Evolutionary conservation across 2,329 filamentous ascomycete genomes (phyloP), one percentile per base, ranked within the genome.

Genomic region (Aspergillus luchuensis): DNA sequence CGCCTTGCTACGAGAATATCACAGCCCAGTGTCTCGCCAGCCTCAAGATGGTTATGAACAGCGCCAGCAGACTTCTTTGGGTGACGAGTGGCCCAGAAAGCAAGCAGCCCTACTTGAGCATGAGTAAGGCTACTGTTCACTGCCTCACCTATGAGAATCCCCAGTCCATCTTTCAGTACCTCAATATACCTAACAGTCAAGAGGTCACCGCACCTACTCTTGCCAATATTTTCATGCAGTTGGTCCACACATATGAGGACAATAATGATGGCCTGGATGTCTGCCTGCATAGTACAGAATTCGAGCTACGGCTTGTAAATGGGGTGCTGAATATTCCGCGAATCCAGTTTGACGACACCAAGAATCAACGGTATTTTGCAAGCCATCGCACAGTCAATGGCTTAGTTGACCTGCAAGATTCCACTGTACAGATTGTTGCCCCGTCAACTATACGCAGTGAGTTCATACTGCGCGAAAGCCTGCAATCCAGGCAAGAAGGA

Each of bases 61-160:
- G 23, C 6, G 36, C 39, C 48, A 39, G 17, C 15, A 38, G 21
- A 23, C 38, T 60, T 23, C 28, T 60, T 4, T 60, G 59, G 59
- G 54, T 60, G 6, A 60, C 59, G 38, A 48, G n/a, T 17, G 59
- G 54, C 8, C 41, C 30, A 8, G 54, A 57, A n/a, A 45, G 30
- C 13, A 28, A 28, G 10, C 15, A 39, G 8, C 59, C 54, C 5
- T 38, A 53, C 15, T 45, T 21, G 10, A 30, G 38, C 6, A 47
- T 61, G 41, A 57, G 49, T 4, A 57, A 45, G 25, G 59, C 39
- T n/a, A 56, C 45, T 7, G 25, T 56, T 10, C 28, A 56, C 39
- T 56, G 53, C 25, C 23, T 56, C 19, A 19, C 53, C 8, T 56
- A 56, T 25, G 53, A 56, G 23, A 56, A 56, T 28, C 39, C 53